Evolutionary conservation across 192 early-diverging fungal genomes (phyloP).

Genomic region (Fimicolochytrium jonesii): DNA sequence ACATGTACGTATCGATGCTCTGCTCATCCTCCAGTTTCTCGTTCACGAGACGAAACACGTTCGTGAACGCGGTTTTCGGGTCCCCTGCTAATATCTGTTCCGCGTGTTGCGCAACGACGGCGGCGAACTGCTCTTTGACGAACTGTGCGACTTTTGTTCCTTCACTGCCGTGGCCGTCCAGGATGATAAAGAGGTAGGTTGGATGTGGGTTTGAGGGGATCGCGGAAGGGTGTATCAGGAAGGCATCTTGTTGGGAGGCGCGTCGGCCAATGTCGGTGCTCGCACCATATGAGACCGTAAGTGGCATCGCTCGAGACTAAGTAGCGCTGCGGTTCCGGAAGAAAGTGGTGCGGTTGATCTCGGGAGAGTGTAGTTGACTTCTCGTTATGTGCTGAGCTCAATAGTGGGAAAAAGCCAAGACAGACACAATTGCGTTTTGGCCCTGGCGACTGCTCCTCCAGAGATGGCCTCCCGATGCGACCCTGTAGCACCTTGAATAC

Average conservation of each 20-base stretch:
- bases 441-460: too few species aligned
- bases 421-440: too few species aligned
- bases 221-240: constrained; percentile 14
- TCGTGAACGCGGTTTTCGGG: constrained; percentile 29
- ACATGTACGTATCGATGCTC: constrained; percentile 48
- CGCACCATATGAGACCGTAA: constrained; percentile 16
- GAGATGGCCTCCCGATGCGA: too few species aligned
- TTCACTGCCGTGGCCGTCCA: constrained; percentile 52
- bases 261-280: constrained; percentile 35
- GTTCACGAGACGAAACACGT: constrained; percentile 31
- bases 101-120: constrained; percentile 16
- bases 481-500: too few species aligned
- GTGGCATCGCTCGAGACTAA: too few species aligned
- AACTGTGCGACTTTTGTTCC: constrained; percentile 35
- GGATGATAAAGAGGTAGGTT: constrained; percentile 41
- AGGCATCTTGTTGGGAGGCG: constrained; percentile 40
- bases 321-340: too few species aligned
- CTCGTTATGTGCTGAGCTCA: too few species aligned
- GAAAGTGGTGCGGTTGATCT: too few species aligned
- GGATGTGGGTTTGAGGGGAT: constrained; percentile 21
- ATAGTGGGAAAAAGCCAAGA: too few species aligned
- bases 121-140: constrained; percentile 25
- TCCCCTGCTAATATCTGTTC: constrained; percentile 16
- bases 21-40: constrained; percentile 24
- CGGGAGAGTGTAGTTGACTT: too few species aligned